These are phyloP conservation scores for Apiospora phragmitis DNA, from an alignment of 2,329 filamentous ascomycete genomes.

Conservation along the genomic window DNA sequence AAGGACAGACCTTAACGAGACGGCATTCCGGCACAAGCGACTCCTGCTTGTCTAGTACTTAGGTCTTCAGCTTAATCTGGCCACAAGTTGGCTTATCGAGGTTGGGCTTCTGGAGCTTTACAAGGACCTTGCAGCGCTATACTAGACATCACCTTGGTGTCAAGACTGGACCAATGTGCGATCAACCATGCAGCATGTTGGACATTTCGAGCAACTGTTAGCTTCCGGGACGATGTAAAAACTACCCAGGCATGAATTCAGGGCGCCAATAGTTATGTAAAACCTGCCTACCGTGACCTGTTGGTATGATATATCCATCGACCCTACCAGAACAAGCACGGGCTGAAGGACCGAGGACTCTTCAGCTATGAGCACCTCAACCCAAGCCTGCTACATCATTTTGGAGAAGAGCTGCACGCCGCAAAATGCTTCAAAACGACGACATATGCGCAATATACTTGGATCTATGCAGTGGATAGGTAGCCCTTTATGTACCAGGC, in stretches of 20 bases:
- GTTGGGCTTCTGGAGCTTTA: not conserved
- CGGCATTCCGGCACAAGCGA: not conserved
- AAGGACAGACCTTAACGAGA: not conserved
- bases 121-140: not conserved
- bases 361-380: not conserved
- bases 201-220: slow-evolving; percentile 52
- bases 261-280: not conserved
- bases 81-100: slow-evolving; percentile 42
- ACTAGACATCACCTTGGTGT: not conserved
- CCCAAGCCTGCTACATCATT: not conserved
- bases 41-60: slow-evolving; percentile 51
- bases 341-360: not conserved
- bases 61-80: slow-evolving; percentile 62
- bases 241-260: not conserved
- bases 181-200: slow-evolving; percentile 71
- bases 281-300: not conserved
- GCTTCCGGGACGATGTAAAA: slow-evolving; percentile 46
- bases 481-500: not conserved
- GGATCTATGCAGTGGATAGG: not conserved
- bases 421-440: not conserved
- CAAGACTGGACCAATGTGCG: slow-evolving; percentile 57
- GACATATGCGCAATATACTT: not conserved
- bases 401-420: not conserved
- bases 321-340: not conserved
- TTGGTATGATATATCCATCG: not conserved